These are phyloP conservation scores for Lichtheimia ramosa DNA, from an alignment of 371 early-diverging fungal species.

Conservation along the genomic window DNA sequence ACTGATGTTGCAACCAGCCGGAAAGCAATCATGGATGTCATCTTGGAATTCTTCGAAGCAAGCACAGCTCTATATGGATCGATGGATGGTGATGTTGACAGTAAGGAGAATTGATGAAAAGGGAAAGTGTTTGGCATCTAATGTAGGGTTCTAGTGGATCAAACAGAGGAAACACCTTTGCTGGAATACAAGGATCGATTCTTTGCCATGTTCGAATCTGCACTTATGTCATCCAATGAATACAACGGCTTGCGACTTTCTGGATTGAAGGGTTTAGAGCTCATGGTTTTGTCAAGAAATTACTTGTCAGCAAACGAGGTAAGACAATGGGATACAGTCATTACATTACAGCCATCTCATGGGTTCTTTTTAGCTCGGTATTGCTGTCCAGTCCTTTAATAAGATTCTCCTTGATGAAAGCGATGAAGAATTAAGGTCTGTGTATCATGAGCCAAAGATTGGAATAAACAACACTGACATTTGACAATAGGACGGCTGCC, in stretches of 20 bases:
- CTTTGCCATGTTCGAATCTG: conserved; percentile 63
- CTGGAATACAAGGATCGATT: conserved; percentile 66
- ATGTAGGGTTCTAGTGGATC: conserved; percentile 4
- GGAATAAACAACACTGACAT: not conserved
- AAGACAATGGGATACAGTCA: not conserved
- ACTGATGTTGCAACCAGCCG: conserved; percentile 58
- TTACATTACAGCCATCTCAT: not conserved
- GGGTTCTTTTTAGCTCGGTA: conserved; percentile 28
- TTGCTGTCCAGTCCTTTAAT: conserved; percentile 60
- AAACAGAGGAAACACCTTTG: conserved; percentile 56
- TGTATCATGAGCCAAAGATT: not conserved
- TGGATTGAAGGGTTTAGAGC: conserved; percentile 67
- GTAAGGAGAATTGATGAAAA: conserved; percentile 18
- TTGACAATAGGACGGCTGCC: conserved; percentile 14
- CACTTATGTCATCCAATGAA: conserved; percentile 65
- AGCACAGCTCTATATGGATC: conserved; percentile 60
- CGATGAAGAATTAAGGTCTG: conserved; percentile 55
- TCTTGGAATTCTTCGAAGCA: conserved; percentile 69
- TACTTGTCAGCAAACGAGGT: conserved; percentile 63
- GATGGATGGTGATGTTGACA: conserved; percentile 30
- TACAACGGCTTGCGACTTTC: conserved; percentile 68
- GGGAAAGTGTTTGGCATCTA: not conserved
- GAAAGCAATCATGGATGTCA: conserved; percentile 67
- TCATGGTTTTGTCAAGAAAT: conserved; percentile 59
- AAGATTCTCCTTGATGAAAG: conserved; percentile 52